Conservation (phyloP, 306 rosid genomes). For the Dryas drummondii region DNA sequence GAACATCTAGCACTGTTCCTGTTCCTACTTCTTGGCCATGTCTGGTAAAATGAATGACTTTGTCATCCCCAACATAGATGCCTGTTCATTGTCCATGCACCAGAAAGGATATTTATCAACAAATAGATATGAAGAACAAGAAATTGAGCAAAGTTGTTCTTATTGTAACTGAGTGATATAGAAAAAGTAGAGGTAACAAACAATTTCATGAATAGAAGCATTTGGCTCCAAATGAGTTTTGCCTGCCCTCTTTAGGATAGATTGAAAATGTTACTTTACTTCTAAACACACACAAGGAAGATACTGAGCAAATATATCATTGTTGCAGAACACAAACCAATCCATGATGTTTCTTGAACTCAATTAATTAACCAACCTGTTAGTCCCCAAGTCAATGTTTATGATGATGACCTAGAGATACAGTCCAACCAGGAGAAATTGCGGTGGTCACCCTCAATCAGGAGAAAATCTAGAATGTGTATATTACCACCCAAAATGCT, state of each 20-base stretch:
- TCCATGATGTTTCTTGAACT: not conserved
- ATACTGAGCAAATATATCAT: not conserved
- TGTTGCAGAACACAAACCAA: not conserved
- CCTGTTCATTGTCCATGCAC: constrained; percentile 41
- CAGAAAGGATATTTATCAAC: constrained; percentile 12
- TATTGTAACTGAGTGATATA: not conserved
- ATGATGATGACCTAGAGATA: not conserved
- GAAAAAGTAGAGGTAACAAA: not conserved
- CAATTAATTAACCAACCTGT: not conserved
- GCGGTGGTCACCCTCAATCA: not conserved
- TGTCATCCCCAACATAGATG: constrained; percentile 69
- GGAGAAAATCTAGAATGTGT: not conserved
- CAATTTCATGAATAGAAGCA: not conserved
- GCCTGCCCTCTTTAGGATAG: not conserved
- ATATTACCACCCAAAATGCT: not conserved
- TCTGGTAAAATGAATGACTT: constrained; percentile 86
- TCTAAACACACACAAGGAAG: not conserved
- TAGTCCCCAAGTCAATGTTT: not conserved
- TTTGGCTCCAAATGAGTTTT: not conserved
- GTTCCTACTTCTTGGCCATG: constrained; percentile 96
- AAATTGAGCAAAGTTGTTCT: not conserved
- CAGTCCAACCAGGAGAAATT: not conserved
- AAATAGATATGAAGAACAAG: not conserved
- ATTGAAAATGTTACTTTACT: not conserved
- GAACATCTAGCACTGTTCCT: constrained; percentile 74